Evolutionary conservation across 2,329 filamentous ascomycete species (phyloP), one percentile per base, ranked within the genome.

Genomic region (Furcasterigmium sp.): DNA sequence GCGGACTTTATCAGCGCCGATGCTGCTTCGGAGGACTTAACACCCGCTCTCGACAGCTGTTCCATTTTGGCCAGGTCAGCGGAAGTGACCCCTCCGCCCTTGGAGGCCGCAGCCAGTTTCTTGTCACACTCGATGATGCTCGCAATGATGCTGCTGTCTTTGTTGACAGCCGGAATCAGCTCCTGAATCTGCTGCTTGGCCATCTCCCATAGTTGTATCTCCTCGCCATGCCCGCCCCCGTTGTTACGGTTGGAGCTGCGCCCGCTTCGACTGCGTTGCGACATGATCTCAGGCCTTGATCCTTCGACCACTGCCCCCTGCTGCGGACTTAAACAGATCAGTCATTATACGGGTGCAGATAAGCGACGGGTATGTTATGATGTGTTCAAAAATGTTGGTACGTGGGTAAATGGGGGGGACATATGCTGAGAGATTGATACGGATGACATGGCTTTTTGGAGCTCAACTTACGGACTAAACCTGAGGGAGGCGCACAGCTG

Each of bases 201-300:
- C 2, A 55, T 51, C 26, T 70, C 66, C 68, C 68, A 72, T 6
- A 70, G 61, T 37, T 65, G 59, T 8, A 60, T 63, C 51, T 72
- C 68, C 48, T 72, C 68, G 21, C 68, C 68, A 25, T 68, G 64
- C 8, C 60, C 52, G 47, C 64, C 61, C 20, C 66, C 65, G 38
- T 67, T 69, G 56, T 68, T 70, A 34, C 68, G 63, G 55, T 66
- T 67, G 32, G 64, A 67, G 30, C 65, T 67, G 48, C 68, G 67
- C 41, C 65, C 65, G 52, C 66, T 68, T 43, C 68, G 65, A 47
- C 67, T 69, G 47, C 67, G 61, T 53, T 70, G 67, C 35, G 67
- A 69, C 67, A 70, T 71, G 42, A 52, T 48, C n/a, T n/a, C n/a
- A n/a, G n/a, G n/a, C n/a, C n/a, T n/a, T n/a, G n/a, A n/a, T n/a